Conservation (phyloP, 371 early-diverging fungal genomes). For the Rhizopus sp. region DNA sequence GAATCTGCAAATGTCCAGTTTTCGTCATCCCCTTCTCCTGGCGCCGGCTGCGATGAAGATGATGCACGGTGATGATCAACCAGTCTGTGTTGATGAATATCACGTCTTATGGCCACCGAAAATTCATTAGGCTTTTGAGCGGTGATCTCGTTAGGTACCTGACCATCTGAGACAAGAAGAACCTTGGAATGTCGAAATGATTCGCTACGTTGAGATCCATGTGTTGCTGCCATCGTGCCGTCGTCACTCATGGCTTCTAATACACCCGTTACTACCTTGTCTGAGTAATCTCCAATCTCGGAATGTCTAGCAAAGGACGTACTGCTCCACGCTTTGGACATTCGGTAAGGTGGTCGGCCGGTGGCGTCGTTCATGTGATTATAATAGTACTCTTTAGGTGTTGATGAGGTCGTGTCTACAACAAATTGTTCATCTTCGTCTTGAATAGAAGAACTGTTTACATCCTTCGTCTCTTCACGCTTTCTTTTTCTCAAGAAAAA, state of each 20-base stretch:
- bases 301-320: slow-evolving; percentile 17
- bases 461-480: slow-evolving; percentile 8
- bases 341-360: slow-evolving; percentile 2
- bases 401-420: not conserved
- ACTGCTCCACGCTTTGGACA: slow-evolving; percentile 17
- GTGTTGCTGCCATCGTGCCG: slow-evolving; percentile 18
- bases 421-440: slow-evolving; percentile 1
- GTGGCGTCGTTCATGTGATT: not conserved
- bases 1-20: slow-evolving; percentile 36
- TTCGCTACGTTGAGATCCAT: slow-evolving; percentile 17
- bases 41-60: slow-evolving; percentile 1
- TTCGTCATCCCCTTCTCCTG: slow-evolving; percentile 22
- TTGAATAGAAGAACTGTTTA: slow-evolving; percentile 9
- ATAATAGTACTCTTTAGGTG: not conserved
- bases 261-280: slow-evolving; percentile 34
- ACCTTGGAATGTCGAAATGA: slow-evolving; percentile 33
- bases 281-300: slow-evolving; percentile 41
- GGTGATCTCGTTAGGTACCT: slow-evolving; percentile 41
- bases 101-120: slow-evolving; percentile 25
- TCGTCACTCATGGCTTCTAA: slow-evolving; percentile 21
- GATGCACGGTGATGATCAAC: slow-evolving; percentile 20
- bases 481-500: slow-evolving; percentile 11
- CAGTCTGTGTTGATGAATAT: slow-evolving; percentile 15
- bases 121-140: slow-evolving; percentile 50
- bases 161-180: slow-evolving; percentile 22